Percentiles rank a stretch among this genome's conserved stretches.
phyloP scores from a whole-genome alignment of 345 rosid species.

The Boechera stricta region DNA sequence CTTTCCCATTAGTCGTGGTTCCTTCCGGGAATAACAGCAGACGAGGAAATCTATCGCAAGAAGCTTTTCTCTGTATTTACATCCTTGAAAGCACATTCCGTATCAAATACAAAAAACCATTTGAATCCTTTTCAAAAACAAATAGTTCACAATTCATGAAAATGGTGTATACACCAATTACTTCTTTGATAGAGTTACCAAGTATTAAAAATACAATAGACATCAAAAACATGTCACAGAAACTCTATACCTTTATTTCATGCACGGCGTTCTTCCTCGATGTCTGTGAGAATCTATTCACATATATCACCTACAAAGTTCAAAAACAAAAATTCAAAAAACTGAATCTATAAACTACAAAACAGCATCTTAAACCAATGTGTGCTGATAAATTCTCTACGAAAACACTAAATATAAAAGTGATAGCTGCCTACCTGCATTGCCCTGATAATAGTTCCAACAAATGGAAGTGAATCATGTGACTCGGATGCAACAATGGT shows the following conservation, averaged over 20 bases:
- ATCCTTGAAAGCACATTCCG: conserved; percentile 93
- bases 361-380: background rate
- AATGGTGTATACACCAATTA: conserved; percentile 24
- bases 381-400: background rate
- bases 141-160: conserved; percentile 6
- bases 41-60: conserved; percentile 79
- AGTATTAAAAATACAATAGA: background rate
- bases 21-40: conserved; percentile 96
- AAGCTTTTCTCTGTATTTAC: conserved; percentile 97
- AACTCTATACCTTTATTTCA: conserved; percentile 92
- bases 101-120: conserved; percentile 80
- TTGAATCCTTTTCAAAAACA: conserved; percentile 44
- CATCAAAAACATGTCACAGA: conserved; percentile 42
- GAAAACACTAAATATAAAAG: background rate
- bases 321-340: background rate
- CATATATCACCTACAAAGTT: conserved; percentile 86
- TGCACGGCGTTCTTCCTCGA: conserved; percentile 88
- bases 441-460: conserved; percentile 97
- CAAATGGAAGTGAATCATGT: conserved; percentile 90
- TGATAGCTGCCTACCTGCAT: conserved; percentile 70
- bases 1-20: conserved; percentile 91
- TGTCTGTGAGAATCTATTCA: conserved; percentile 78
- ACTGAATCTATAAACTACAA: background rate
- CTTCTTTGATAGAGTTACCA: conserved; percentile 1
- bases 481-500: conserved; percentile 95